A percentile compares a stretch with the other conserved stretches of the same genome.
Conservation (phyloP, 257 asterid genomes). For the Ehretia macrophylla region DNA sequence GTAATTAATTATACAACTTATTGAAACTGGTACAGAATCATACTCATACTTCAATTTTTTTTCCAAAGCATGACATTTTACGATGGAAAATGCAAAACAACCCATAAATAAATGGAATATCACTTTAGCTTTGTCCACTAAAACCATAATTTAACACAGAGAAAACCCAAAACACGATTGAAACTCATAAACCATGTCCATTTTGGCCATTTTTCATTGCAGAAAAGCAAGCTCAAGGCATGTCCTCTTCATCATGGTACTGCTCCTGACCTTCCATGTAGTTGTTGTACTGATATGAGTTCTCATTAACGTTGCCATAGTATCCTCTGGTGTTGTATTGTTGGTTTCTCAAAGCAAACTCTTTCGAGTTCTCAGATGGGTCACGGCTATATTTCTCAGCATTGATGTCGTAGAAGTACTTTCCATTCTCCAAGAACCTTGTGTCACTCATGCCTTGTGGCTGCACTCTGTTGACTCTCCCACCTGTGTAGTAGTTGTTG, state of each 20-base stretch:
- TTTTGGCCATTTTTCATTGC: neutral
- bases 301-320: conserved; percentile 14
- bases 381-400: conserved; percentile 36
- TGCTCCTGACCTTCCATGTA: conserved; percentile 14
- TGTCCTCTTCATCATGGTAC: conserved; percentile 28
- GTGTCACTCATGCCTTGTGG: conserved; percentile 92
- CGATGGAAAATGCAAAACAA: conserved; percentile 9
- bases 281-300: conserved; percentile 14
- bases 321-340: conserved; percentile 24
- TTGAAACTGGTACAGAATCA: conserved; percentile 19
- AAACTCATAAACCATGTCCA: conserved; percentile 18
- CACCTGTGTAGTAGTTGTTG: conserved; percentile 21
- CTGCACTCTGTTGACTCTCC: conserved; percentile 24
- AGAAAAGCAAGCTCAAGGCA: conserved; percentile 38
- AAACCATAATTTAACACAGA: conserved; percentile 27
- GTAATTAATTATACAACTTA: conserved; percentile 32
- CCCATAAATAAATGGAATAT: conserved; percentile 31
- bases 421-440: conserved; percentile 60
- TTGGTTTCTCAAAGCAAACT: conserved; percentile 17
- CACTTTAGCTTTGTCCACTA: conserved; percentile 15
- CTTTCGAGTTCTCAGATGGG: conserved; percentile 38
- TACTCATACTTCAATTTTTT: conserved; percentile 18
- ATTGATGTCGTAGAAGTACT: conserved; percentile 40
- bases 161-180: conserved; percentile 19
- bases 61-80: conserved; percentile 7